Base-by-base conservation (phyloP, 2,329 filamentous ascomycete genomes). In the Leptographium flavum region DNA sequence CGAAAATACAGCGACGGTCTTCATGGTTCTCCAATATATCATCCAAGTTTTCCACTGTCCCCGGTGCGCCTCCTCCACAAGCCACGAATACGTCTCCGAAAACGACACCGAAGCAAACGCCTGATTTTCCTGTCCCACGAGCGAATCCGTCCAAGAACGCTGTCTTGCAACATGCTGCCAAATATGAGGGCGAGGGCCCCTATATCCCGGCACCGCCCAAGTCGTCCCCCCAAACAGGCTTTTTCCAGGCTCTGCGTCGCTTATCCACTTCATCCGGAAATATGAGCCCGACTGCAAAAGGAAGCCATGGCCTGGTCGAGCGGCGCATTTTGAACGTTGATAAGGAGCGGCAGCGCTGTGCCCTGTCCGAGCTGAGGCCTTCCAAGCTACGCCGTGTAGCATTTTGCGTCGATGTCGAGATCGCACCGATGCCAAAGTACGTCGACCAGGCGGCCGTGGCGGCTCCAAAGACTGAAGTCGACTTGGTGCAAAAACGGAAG, bases 351-450 rank as follows among this genome's bases (percentile, higher is more conserved):
- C 80, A 90, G 57, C 71, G 92, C 51, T 94, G 87, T 59, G 72
- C 76, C 22, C 77, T 96, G 27, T 68, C 76, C 5, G 88, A 94
- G 53, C 68, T 98, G 39, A 80, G 87, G 52, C 77, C 81, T 55
- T 76, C 77, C 41, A 94, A 92, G 59, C 63, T 98, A 48, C 76
- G 87, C 45, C 78, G 87, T 44, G 92, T 98, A 0, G 84, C 90
- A 0, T 98, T 98, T 57, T 94, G 86, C 54, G 92, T 98, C 3
- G 92, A 98, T 57, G 88, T 98, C 5, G 92, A 98, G 61, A 94
- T 98, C 57, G 90, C 90, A 3, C 86, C 87, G 1, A 79, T 86
- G 57, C 86, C 88, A 22, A 80, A 77, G 54, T 92, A 93, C 54
- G 64, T 68, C 14, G 84, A 92, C 3, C 69, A 69, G 15, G 72